Percentiles rank a stretch among this genome's conserved stretches.
Conservation (phyloP, 2,329 filamentous ascomycete genomes). For the Claviceps arundinis region DNA sequence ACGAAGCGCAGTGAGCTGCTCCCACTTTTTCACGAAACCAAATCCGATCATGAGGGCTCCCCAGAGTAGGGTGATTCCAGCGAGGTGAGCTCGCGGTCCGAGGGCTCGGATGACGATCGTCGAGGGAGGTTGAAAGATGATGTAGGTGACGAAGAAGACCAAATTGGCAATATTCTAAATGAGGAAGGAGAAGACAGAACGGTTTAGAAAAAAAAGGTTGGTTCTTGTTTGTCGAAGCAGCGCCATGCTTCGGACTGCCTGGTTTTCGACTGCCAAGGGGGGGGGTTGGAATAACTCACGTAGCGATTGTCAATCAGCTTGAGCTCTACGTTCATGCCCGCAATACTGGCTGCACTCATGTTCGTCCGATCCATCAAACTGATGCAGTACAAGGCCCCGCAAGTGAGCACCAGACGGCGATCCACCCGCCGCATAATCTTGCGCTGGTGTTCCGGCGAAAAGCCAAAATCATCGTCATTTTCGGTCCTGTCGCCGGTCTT, state of each 20-base stretch:
- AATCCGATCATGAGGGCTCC: conserved; percentile 52
- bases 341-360: conserved; percentile 58
- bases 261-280: too few relatives aligned
- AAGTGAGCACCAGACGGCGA: conserved; percentile 45
- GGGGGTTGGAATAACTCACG: conserved; percentile 16
- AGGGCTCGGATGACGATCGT: conserved; percentile 55
- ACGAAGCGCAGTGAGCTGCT: conserved; percentile 39
- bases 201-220: too few relatives aligned
- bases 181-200: neutral
- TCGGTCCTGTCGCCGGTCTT: conserved; percentile 30
- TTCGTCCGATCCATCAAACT: conserved; percentile 72
- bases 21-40: conserved; percentile 44
- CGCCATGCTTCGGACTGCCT: too few relatives aligned
- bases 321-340: conserved; percentile 43
- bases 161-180: conserved; percentile 49
- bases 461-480: conserved; percentile 30
- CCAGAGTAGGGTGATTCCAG: conserved; percentile 43
- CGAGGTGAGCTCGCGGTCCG: conserved; percentile 45
- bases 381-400: conserved; percentile 58
- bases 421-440: conserved; percentile 60
- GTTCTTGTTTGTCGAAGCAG: too few relatives aligned
- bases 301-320: conserved; percentile 32
- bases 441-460: conserved; percentile 50
- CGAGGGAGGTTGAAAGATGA: conserved; percentile 57
- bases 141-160: conserved; percentile 63